Percentiles rank a stretch among this genome's conserved stretches.
Evolutionary conservation across 2,329 filamentous ascomycete genomes (phyloP).

Genomic region (Aspergillus sp.): DNA sequence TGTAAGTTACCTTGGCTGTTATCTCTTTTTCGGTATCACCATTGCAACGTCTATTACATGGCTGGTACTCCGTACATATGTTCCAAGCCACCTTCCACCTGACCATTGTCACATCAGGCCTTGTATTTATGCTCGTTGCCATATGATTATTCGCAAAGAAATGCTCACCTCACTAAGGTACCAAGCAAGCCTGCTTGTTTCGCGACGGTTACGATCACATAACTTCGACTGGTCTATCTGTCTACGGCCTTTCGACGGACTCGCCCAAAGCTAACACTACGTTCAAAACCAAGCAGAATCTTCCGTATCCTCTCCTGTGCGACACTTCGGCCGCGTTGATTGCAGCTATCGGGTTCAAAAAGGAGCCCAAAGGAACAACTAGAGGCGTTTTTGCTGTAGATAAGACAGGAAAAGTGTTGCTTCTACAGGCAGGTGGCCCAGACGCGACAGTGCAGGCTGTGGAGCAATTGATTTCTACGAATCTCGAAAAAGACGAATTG

Average conservation of each 20-base stretch:
- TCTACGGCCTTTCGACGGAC: constrained; percentile 88
- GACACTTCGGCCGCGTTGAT: constrained; percentile 73
- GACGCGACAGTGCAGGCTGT: constrained; percentile 73
- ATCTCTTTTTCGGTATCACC: background rate
- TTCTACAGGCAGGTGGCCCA: constrained; percentile 70
- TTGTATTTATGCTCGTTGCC: background rate
- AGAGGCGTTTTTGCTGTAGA: constrained; percentile 85
- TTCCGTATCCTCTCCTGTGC: constrained; percentile 84
- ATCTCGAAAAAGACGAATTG: constrained; percentile 16
- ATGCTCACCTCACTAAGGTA: constrained; percentile 57
- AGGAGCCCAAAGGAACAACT: constrained; percentile 71
- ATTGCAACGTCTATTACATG: background rate
- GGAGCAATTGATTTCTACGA: constrained; percentile 60
- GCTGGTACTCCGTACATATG: background rate
- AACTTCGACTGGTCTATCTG: constrained; percentile 71
- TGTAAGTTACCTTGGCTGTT: constrained; percentile 57
- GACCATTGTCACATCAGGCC: background rate
- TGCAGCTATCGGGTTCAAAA: constrained; percentile 82
- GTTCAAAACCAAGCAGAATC: constrained; percentile 86
- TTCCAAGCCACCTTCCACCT: background rate
- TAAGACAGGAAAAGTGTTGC: constrained; percentile 75
- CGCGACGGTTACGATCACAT: constrained; percentile 76
- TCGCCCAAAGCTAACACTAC: constrained; percentile 86
- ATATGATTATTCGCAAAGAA: background rate
- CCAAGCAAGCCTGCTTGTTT: constrained; percentile 88